Evolutionary conservation across 129 eudicot species (phyloP), one percentile per base, ranked within the genome.

Genomic region (Cynara cardunculus): DNA sequence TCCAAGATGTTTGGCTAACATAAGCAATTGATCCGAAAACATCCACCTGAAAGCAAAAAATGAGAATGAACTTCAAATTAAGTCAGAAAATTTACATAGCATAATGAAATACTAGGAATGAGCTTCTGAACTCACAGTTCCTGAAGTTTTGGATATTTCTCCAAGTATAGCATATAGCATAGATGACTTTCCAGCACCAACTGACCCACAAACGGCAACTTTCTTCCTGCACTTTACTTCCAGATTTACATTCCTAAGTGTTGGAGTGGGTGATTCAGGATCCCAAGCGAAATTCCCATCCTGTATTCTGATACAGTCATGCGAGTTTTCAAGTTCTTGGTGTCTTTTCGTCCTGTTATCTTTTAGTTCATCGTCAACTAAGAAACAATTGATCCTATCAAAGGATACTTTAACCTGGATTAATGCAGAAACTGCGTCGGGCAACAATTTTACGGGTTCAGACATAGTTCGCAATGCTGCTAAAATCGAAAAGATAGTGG

Each of bases 1-100:
- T 94, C 97, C 96, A 94, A 72, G 93, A 84, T 37, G 86, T 80
- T 88, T 91, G 98, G 77, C 94, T 82, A 78, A 94, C 98, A 83
- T 91, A 94, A 25, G 97, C 97, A 65, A 84, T 81, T 27, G 97
- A 89, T 34, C 98, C 97, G 31, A 10, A 35, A 31, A 89, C 86
- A 39, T 73, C 81, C 77, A 88, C 98, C 98, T 93, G 71, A 19
- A 78, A 16, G 25, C 21, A 69, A 5, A 41, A 74, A 44, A 41
- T 27, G 2, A 59, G 18, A 27, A 18, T 72, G 68, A 71, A 59
- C 28, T 27, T 2, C 0, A 28, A 25, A 77, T 35, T 19, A 61
- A 30, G 10, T 26, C 32, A 24, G 9, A 74, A 81, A 68, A 46
- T 31, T 69, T 46, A 26, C 49, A 28, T 28, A 28, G 3, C 2